phyloP scores from a whole-genome alignment of 2,329 filamentous ascomycete genomes.

The Eurotiales sp. region DNA sequence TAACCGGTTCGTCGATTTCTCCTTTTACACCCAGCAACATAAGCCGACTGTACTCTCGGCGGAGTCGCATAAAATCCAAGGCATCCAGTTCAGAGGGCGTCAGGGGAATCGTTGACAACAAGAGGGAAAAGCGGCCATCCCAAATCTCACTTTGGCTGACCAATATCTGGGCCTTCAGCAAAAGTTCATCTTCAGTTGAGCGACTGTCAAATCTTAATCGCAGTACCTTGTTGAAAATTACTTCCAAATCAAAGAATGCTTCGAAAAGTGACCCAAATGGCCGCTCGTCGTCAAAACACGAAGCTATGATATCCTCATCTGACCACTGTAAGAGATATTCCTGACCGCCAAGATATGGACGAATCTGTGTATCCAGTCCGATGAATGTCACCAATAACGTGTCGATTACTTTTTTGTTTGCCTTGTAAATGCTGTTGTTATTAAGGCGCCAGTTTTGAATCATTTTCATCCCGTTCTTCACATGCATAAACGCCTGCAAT shows the following conservation, averaged over 20 bases:
- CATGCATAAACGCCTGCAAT: slow-evolving; percentile 14
- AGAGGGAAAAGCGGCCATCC: slow-evolving; percentile 3
- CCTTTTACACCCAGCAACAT: too few species aligned
- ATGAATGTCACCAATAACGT: slow-evolving; percentile 5
- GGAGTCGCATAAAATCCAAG: slow-evolving; percentile 7
- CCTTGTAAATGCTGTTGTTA: background rate
- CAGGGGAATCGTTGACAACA: background rate
- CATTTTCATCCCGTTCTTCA: slow-evolving; percentile 12
- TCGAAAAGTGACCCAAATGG: slow-evolving; percentile 3
- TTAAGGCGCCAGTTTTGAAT: slow-evolving; percentile 11
- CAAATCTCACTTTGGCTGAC: background rate
- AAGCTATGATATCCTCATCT: background rate
- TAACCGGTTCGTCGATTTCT: background rate
- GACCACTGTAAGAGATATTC: slow-evolving; percentile 10
- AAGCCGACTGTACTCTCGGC: background rate
- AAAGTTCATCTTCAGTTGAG: background rate
- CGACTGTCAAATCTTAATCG: slow-evolving; percentile 1
- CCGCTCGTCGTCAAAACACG: background rate
- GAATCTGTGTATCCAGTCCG: slow-evolving; percentile 10
- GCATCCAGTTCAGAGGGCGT: background rate
- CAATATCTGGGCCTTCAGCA: background rate
- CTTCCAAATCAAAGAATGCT: slow-evolving; percentile 9
- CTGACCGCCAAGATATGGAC: slow-evolving; percentile 9
- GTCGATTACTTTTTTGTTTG: background rate
- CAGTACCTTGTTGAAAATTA: slow-evolving; percentile 5